Percentiles rank a stretch among this genome's conserved stretches.
Evolutionary conservation across 768 basidiomycete species (phyloP).

Genomic region (Pholiota microspora): DNA sequence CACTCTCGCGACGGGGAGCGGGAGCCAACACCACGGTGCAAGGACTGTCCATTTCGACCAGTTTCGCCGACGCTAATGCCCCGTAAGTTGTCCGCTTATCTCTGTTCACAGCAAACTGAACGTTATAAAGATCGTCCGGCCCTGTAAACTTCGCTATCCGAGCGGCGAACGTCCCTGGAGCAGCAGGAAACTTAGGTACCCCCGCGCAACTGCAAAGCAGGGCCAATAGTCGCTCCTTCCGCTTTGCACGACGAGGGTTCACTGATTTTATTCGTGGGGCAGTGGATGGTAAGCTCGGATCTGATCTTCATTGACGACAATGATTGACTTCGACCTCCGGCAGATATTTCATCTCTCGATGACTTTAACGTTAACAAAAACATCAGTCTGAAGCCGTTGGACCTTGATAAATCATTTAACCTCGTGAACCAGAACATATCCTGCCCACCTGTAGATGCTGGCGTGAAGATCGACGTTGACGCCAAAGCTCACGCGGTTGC

Average conservation of each 20-base stretch:
- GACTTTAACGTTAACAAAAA: constrained; percentile 30
- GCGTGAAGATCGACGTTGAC: constrained; percentile 27
- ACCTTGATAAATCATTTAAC: constrained; percentile 28
- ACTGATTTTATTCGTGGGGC: constrained; percentile 27
- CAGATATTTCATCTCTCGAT: constrained; percentile 24
- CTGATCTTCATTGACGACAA: too few relatives aligned
- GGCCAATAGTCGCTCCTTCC: constrained; percentile 14
- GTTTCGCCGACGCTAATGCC: constrained; percentile 24
- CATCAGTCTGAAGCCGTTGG: constrained; percentile 27
- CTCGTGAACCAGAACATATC: constrained; percentile 27
- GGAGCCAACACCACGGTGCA: constrained; percentile 33
- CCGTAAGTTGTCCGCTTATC: background rate
- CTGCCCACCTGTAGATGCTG: constrained; percentile 24
- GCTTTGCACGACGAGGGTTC: constrained; percentile 25
- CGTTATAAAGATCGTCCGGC: constrained; percentile 21
- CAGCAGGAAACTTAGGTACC: constrained; percentile 21
- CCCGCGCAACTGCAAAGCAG: constrained; percentile 13
- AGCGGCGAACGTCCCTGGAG: constrained; percentile 30
- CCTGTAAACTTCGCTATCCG: constrained; percentile 32
- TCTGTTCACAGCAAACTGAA: background rate
- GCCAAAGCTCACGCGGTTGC: constrained; percentile 32
- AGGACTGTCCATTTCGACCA: constrained; percentile 38
- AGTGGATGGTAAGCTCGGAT: constrained; percentile 24
- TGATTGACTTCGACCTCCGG: too few relatives aligned
- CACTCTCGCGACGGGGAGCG: constrained; percentile 28